Evolutionary conservation across 192 early-diverging fungal species (phyloP).

Genomic region (Thoreauomyces humboldtii): DNA sequence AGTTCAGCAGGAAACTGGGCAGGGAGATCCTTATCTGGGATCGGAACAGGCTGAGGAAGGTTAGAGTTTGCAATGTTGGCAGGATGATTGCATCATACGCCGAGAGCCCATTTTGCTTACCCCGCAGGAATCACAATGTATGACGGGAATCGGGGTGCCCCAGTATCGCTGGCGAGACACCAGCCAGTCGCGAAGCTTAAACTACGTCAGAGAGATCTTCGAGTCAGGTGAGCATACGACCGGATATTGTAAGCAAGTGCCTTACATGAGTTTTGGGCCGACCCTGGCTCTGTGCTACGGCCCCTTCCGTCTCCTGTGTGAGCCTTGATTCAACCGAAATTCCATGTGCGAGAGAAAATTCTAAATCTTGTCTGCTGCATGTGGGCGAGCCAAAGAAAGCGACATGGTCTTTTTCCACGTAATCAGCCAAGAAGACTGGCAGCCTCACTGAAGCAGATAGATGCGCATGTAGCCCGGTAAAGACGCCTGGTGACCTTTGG

Average conservation of each 20-base stretch:
- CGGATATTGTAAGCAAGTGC: neutral
- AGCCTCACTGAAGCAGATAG: neutral
- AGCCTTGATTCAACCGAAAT: neutral
- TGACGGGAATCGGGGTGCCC: constrained; percentile 95
- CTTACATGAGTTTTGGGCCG: constrained; percentile 2
- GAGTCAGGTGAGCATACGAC: neutral
- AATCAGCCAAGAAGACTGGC: constrained; percentile 19
- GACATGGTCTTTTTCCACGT: neutral
- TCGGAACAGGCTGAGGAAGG: too few relatives aligned
- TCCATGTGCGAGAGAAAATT: constrained; percentile 22
- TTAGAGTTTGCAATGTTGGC: too few relatives aligned
- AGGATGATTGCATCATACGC: too few relatives aligned
- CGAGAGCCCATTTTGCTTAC: too few relatives aligned
- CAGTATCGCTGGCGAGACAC: constrained; percentile 93
- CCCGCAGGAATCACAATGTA: constrained; percentile 82
- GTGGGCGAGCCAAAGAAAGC: constrained; percentile 11
- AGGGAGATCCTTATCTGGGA: constrained; percentile 77
- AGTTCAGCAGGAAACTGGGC: constrained; percentile 56
- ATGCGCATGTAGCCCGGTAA: constrained; percentile 29
- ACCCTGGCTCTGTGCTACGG: too few relatives aligned
- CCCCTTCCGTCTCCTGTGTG: too few relatives aligned
- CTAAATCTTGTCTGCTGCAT: neutral
- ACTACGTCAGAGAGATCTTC: neutral
- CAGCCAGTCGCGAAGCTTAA: constrained; percentile 93
- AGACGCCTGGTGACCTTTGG: too few relatives aligned